Base-by-base conservation (phyloP, 345 rosid species). In the Hibiscus tridactylites region DNA sequence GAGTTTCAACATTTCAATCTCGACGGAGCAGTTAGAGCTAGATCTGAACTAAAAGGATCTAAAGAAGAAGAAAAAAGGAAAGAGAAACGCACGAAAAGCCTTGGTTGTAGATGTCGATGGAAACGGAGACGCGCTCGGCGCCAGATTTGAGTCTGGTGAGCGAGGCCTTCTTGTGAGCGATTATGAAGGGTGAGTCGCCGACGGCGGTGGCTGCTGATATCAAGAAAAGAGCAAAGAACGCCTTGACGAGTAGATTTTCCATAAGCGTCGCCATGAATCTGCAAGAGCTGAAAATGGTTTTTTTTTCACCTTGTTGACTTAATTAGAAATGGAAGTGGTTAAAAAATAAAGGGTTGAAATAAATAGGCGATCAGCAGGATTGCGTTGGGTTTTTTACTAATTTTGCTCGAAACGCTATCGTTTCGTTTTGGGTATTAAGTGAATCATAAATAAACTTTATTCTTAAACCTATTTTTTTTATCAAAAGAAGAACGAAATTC, bases 31-130 rank as follows among this genome's bases (percentile, higher is more conserved):
- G 21, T 70, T 37, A 66, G n/a, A 57, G 69, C 49, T 59, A 76
- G 72, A 73, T 74, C 60, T 29, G 60, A 37, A 68, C 31, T 24
- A 66, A 56, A 28, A 12, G 28, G 16, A 46, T 11, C 15, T 9
- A 44, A 44, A 2, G 1, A 42, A 37, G 49, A 60, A 35, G 68
- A 9, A 39, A 33, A 52, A 52, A 21, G 57, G 28, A 56, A 9
- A 56, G 39, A 61, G 73, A 73, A 75, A 81, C 90, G 82, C 31
- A 96, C 99, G 93, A 83, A 57, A 91, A 85, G 81, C 99, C 98
- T 75, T 91, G 97, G 46, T 96, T 96, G 82, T 92, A 91, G 84
- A 96, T 85, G 70, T 96, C 97, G 70, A 86, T 75, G 44, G 96
- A 83, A 74, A 96, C 96, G 33, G 77, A 75, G 86, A 96, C 92